phyloP scores from a whole-genome alignment of 192 early-diverging fungal genomes.

The Umbelopsis sp. region DNA sequence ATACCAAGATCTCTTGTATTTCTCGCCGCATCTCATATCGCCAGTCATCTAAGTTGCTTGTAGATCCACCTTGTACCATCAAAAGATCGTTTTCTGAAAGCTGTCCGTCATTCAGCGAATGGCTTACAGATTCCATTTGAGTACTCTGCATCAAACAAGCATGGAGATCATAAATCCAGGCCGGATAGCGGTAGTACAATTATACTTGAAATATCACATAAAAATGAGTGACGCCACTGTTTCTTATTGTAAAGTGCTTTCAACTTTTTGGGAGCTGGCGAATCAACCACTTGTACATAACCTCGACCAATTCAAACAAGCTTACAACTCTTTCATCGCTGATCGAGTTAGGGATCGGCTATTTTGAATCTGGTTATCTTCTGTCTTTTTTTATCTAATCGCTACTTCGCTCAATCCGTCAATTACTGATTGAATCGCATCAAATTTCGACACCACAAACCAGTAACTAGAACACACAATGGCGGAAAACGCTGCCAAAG shows the following conservation, averaged over 20 bases:
- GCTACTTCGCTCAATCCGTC: background rate
- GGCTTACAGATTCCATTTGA: slow-evolving; percentile 6
- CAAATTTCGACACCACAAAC: background rate
- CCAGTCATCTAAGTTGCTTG: slow-evolving; percentile 46
- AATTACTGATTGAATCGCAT: background rate
- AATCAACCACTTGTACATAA: slow-evolving; percentile 15
- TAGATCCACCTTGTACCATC: slow-evolving; percentile 7
- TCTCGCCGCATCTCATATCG: slow-evolving; percentile 80
- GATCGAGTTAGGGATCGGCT: slow-evolving; percentile 5
- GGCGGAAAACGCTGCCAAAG: slow-evolving; percentile 69
- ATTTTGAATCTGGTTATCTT: slow-evolving; percentile 20
- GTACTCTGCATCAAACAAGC: slow-evolving; percentile 5
- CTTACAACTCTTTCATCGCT: slow-evolving; percentile 1
- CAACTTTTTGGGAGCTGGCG: background rate
- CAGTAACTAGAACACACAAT: slow-evolving; percentile 34
- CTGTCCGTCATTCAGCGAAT: background rate
- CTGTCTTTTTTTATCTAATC: background rate
- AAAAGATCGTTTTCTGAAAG: background rate
- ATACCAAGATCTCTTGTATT: slow-evolving; percentile 75
- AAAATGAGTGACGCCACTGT: slow-evolving; percentile 5
- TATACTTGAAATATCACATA: background rate
- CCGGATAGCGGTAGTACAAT: background rate
- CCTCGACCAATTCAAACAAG: slow-evolving; percentile 16
- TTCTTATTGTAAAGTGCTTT: slow-evolving; percentile 7
- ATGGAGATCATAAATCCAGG: background rate